Evolutionary conservation across 2,329 filamentous ascomycete genomes (phyloP), one percentile per base, ranked within the genome.

Genomic region (Onygena corvina): DNA sequence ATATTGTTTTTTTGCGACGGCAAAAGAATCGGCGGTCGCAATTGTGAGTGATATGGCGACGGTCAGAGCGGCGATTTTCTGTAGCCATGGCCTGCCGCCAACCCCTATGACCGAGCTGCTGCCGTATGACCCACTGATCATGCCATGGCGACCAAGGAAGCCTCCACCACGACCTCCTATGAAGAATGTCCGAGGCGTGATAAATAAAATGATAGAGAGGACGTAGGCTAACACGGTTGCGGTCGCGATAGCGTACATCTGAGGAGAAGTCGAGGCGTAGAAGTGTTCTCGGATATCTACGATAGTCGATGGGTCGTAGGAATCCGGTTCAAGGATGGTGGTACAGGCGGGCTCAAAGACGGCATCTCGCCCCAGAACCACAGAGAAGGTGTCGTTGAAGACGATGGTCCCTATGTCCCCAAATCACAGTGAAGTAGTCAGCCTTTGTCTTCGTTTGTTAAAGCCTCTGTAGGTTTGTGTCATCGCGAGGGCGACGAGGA

Each of bases 181-280:
- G 54, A 94, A 81, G 64, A 92, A 94, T 2, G 92, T 94, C 47
- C 90, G 81, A n/a, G 90, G 90, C 0, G 88, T 94, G 59, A 95
- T 88, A 61, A 94, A 79, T 31, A 96, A 80, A 77, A 95, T 93
- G 54, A 94, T 86, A 57, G 95, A 83, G 42, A 96, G 79, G 63
- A 93, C 84, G 68, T 93, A 96, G 45, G 88, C 84, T 46, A 94
- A 83, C 49, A 94, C 84, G 0, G 89, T 96, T 14, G 87, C 87
- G 12, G 88, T 86, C 50, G 88, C 88, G 48, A 96, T 84, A 40
- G 89, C 89, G 62, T 95, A 98, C 59, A 86, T 84, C 66, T 94
- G 88, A 11, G 92, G 90, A 38, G 92, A 90, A 16, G 86, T 88
- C 31, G 89, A 94, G 49, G 89, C 84, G 67, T 94, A 94, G 67